phyloP scores from a whole-genome alignment of 1,139 yeast genomes.

The Pichia sp. region DNA sequence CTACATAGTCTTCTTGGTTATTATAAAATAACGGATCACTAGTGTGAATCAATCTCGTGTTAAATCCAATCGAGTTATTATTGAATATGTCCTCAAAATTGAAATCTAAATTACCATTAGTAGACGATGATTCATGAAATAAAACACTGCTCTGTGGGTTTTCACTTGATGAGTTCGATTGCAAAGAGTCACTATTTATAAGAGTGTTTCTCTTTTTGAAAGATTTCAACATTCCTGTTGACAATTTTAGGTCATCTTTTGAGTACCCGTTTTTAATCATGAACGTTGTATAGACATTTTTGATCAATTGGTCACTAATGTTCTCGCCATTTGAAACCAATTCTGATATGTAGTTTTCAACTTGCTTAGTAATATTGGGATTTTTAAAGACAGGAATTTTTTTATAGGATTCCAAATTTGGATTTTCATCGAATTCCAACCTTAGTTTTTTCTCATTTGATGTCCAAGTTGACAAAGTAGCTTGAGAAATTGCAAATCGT shows the following conservation, averaged over 20 bases:
- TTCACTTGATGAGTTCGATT: no score
- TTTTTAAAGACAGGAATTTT: slow-evolving; percentile 25
- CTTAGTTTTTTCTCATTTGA: slow-evolving; percentile 19
- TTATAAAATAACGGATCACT: slow-evolving; percentile 17
- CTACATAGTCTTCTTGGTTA: not conserved
- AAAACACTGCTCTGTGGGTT: no score
- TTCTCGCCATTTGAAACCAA: slow-evolving; percentile 9
- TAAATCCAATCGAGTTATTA: slow-evolving; percentile 24
- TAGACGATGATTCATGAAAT: no score
- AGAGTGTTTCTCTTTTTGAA: slow-evolving; percentile 22
- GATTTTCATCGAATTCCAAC: slow-evolving; percentile 16
- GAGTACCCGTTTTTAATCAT: slow-evolving; percentile 18
- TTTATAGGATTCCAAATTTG: slow-evolving; percentile 20
- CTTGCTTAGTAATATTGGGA: slow-evolving; percentile 25
- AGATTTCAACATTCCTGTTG: slow-evolving; percentile 26
- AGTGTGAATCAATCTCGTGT: slow-evolving; percentile 26
- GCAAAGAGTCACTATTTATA: not conserved
- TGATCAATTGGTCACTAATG: slow-evolving; percentile 23
- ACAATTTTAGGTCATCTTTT: slow-evolving; percentile 15
- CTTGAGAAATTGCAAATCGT: slow-evolving; percentile 26
- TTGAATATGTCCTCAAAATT: slow-evolving; percentile 23
- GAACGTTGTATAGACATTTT: slow-evolving; percentile 16
- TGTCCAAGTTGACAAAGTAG: slow-evolving; percentile 27
- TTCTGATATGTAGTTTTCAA: slow-evolving; percentile 20
- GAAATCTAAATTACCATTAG: slow-evolving; percentile 11